Evolutionary conservation across 345 rosid genomes (phyloP), one percentile per base, ranked within the genome.

Genomic region (Pseudoturritis turrita): DNA sequence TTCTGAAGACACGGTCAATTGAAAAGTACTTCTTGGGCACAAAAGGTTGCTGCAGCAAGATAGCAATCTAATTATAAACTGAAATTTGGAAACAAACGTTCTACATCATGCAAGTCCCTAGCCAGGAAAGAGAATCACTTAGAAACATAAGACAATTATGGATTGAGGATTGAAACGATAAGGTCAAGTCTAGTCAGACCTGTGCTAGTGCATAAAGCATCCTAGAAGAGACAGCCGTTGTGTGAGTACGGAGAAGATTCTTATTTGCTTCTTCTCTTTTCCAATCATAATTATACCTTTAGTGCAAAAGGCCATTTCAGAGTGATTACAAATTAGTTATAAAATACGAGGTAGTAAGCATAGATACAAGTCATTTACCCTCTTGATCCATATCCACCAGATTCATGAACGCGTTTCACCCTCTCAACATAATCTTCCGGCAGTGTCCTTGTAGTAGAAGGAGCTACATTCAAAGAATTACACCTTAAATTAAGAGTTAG

Each of bases 1-100:
- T 95, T 80, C 99, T 87, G 88, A 91, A 95, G 59, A 95, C 99
- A 64, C 99, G 96, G 58, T 95, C 97, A 11, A 95, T 95, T 0
- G 98, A 95, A 83, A 87, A 95, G 82, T 88, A 95, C 73, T 83
- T 89, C 82, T 95, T 91, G 7, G 96, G 97, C 55, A 81, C 62
- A 68, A 91, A 89, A 22, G 96, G 81, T 79, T 80, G 60, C 93
- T 83, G 78, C 59, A 35, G 19, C 61, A 31, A 54, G 8, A 6
- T 29, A 5, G 33, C 5, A 29, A 29, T 29, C 33, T 29, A 29
- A 29, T 29, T 29, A 29, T 29, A 29, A 19, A 43, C 47, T n/a
- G 47, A 43, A 15, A 17, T 17, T 17, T 17, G 49, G 10, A 44
- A 44, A 15, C 10, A 44, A 44, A 44, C 4, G 1, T 15, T 37